Percentiles rank a stretch among this genome's conserved stretches.
Evolutionary conservation across 441 rosid genomes (phyloP).

Genomic region (Euphorbia celastroides): DNA sequence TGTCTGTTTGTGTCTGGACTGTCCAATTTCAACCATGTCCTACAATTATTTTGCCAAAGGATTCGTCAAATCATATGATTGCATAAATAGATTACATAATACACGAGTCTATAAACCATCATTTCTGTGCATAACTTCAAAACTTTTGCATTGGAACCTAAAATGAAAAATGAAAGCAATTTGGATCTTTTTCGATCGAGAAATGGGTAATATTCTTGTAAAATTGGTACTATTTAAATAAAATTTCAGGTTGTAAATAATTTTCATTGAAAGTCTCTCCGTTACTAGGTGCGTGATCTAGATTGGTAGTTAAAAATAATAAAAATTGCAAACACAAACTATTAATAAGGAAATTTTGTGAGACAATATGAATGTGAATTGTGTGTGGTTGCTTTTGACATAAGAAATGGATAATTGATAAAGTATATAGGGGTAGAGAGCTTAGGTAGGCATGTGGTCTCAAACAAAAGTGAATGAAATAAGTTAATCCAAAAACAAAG

Average conservation of each 20-base stretch:
- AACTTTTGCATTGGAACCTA: too few relatives aligned
- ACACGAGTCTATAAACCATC: neutral
- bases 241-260: too few relatives aligned
- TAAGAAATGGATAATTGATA: neutral
- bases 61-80: neutral
- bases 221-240: too few relatives aligned
- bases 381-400: neutral
- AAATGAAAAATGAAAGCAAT: too few relatives aligned
- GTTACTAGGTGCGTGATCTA: too few relatives aligned
- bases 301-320: too few relatives aligned
- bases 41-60: neutral
- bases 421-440: neutral
- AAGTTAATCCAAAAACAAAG: neutral
- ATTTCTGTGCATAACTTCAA: neutral
- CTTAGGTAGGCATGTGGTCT: neutral
- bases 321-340: too few relatives aligned
- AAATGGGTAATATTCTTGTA: too few relatives aligned
- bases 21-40: neutral
- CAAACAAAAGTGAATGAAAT: neutral
- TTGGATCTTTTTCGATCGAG: too few relatives aligned
- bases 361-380: neutral
- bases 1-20: conserved; percentile 5
- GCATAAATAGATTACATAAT: neutral
- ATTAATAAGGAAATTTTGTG: too few relatives aligned
- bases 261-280: too few relatives aligned